A percentile compares a stretch with the other conserved stretches of the same genome.
These are phyloP conservation scores for Herpetomonas samuelpessoai DNA, from an alignment of 208 protist species.

Conservation along the genomic window DNA sequence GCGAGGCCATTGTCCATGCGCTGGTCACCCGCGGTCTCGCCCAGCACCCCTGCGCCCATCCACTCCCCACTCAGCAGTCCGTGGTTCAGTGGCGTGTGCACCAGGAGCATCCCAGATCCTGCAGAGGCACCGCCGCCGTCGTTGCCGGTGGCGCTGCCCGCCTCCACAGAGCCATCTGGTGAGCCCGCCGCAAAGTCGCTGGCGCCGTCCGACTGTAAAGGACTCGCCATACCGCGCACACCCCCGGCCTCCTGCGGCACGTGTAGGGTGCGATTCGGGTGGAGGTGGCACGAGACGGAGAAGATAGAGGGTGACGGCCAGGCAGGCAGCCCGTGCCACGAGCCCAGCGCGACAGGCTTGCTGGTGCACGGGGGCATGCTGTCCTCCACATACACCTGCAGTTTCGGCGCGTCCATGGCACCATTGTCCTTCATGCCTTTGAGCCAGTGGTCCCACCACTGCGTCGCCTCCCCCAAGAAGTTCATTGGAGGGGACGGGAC, in stretches of 20 bases:
- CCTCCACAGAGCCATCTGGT: too few relatives aligned
- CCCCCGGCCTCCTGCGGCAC: conserved; percentile 1
- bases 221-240: too few relatives aligned
- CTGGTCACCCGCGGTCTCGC: conserved; percentile 55
- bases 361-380: conserved; percentile 31
- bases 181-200: not conserved
- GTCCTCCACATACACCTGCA: conserved; percentile 63
- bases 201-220: too few relatives aligned
- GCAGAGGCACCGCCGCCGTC: not conserved
- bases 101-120: conserved; percentile 13
- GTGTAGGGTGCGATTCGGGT: conserved; percentile 5
- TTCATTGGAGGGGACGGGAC: conserved; percentile 46
- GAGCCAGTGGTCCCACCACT: conserved; percentile 60
- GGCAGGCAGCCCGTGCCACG: conserved; percentile 34
- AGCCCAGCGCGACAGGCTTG: conserved; percentile 36
- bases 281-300: conserved; percentile 17
- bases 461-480: conserved; percentile 48
- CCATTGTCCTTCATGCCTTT: conserved; percentile 31
- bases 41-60: conserved; percentile 56
- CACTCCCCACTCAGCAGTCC: conserved; percentile 56
- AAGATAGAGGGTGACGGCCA: conserved; percentile 36
- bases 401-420: conserved; percentile 26
- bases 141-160: not conserved
- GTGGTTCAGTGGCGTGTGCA: conserved; percentile 63
- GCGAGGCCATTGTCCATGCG: conserved; percentile 66